phyloP scores from a whole-genome alignment of 768 basidiomycete species.

The Suillus plorans region DNA sequence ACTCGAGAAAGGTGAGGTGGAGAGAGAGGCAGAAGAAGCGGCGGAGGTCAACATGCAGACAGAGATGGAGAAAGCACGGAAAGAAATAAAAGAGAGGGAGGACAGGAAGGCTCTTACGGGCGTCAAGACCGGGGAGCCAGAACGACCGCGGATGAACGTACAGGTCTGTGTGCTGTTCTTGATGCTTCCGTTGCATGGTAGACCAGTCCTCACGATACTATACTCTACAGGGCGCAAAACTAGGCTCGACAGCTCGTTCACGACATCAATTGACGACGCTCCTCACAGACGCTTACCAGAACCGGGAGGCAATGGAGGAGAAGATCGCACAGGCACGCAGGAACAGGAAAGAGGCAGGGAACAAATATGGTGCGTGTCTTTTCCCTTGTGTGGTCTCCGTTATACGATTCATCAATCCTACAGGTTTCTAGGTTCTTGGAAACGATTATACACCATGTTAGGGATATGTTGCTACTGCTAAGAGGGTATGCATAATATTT shows the following conservation, averaged over 20 bases:
- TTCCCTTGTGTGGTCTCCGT: too few species aligned
- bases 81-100: slow-evolving; percentile 73
- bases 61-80: slow-evolving; percentile 78
- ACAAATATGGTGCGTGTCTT: slow-evolving; percentile 76
- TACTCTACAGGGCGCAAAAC: slow-evolving; percentile 59
- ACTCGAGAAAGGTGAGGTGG: slow-evolving; percentile 73
- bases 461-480: neutral
- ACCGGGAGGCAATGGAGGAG: slow-evolving; percentile 81
- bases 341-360: slow-evolving; percentile 87
- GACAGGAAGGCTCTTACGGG: slow-evolving; percentile 73
- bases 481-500: slow-evolving; percentile 18
- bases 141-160: slow-evolving; percentile 80
- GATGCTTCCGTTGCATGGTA: neutral
- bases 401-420: neutral
- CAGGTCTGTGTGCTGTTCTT: slow-evolving; percentile 46
- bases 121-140: slow-evolving; percentile 47
- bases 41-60: slow-evolving; percentile 62
- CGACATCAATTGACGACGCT: slow-evolving; percentile 80
- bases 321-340: slow-evolving; percentile 79
- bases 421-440: slow-evolving; percentile 24
- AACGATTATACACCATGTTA: neutral
- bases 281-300: slow-evolving; percentile 79
- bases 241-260: slow-evolving; percentile 65
- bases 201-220: neutral
- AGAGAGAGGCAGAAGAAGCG: slow-evolving; percentile 41